These are phyloP conservation scores for Phylloporus rhodoxanthus DNA, from an alignment of 768 basidiomycete species.

Conservation along the genomic window DNA sequence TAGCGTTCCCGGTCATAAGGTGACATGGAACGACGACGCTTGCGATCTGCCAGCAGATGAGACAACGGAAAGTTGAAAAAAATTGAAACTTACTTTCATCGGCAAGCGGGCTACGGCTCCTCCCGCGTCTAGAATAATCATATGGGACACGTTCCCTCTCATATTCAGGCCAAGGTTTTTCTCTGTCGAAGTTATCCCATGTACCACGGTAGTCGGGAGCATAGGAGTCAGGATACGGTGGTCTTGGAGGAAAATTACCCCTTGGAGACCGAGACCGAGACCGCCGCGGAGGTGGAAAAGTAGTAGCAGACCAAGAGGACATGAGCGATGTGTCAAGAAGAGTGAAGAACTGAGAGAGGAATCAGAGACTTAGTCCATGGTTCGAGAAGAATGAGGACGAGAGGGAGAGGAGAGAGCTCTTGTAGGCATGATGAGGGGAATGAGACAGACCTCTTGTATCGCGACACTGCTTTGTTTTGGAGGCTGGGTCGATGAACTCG, in stretches of 20 bases:
- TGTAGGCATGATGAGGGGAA: constrained; percentile 66
- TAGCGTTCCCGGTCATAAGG: constrained; percentile 81
- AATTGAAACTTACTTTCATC: constrained; percentile 52
- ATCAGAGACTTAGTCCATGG: constrained; percentile 42
- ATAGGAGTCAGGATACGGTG: constrained; percentile 54
- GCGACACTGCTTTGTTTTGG: constrained; percentile 39
- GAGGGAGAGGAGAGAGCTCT: constrained; percentile 62
- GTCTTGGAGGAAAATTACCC: constrained; percentile 47
- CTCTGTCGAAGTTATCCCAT: constrained; percentile 70
- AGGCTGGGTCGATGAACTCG: constrained; percentile 27
- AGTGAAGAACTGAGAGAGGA: constrained; percentile 40
- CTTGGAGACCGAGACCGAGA: constrained; percentile 79
- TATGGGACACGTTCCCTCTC: constrained; percentile 66
- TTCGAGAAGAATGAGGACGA: constrained; percentile 28
- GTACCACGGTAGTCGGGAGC: constrained; percentile 55
- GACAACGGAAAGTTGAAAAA: neutral
- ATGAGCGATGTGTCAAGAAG: constrained; percentile 44
- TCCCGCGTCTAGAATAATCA: constrained; percentile 62
- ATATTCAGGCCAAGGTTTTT: constrained; percentile 57
- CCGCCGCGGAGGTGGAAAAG: constrained; percentile 69
- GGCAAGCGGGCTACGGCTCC: constrained; percentile 69
- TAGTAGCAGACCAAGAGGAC: constrained; percentile 67
- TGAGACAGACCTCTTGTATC: constrained; percentile 85
- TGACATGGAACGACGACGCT: constrained; percentile 66
- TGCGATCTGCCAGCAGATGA: constrained; percentile 44